Conservation (phyloP, 208 protist species). For the Leishmania major region DNA sequence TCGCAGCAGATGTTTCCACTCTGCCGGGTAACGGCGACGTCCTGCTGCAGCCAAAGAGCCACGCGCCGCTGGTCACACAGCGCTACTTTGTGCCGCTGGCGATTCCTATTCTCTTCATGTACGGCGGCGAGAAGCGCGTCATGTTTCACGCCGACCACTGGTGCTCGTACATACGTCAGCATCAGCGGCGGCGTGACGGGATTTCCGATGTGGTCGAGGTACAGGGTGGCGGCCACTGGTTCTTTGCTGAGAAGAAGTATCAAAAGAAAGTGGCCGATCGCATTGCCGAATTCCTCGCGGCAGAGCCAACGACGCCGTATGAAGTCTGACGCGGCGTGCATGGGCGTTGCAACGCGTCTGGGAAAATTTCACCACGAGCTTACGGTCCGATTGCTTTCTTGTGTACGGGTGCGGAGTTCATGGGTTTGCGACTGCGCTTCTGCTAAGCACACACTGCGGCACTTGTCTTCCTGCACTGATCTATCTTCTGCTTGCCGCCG, state of each 20-base stretch:
- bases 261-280: slow-evolving; percentile 50
- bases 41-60: slow-evolving; percentile 16
- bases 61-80: slow-evolving; percentile 47
- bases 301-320: slow-evolving; percentile 4
- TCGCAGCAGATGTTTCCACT: slow-evolving; percentile 22
- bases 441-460: not conserved
- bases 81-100: slow-evolving; percentile 64
- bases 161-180: slow-evolving; percentile 54
- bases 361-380: not conserved
- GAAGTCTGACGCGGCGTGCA: not conserved
- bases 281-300: slow-evolving; percentile 52
- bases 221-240: slow-evolving; percentile 76
- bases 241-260: slow-evolving; percentile 69
- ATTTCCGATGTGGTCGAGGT: slow-evolving; percentile 72
- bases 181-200: slow-evolving; percentile 55
- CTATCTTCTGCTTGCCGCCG: not conserved
- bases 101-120: slow-evolving; percentile 73
- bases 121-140: slow-evolving; percentile 53
- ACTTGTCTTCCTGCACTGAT: not conserved
- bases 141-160: slow-evolving; percentile 72
- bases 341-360: not conserved
- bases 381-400: not conserved
- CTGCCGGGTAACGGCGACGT: slow-evolving; percentile 24
- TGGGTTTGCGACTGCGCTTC: not conserved
- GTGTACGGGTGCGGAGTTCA: no score